These are phyloP conservation scores for Apiotrichum brassicae DNA, from an alignment of 1,284 basidiomycete species.

Conservation along the genomic window DNA sequence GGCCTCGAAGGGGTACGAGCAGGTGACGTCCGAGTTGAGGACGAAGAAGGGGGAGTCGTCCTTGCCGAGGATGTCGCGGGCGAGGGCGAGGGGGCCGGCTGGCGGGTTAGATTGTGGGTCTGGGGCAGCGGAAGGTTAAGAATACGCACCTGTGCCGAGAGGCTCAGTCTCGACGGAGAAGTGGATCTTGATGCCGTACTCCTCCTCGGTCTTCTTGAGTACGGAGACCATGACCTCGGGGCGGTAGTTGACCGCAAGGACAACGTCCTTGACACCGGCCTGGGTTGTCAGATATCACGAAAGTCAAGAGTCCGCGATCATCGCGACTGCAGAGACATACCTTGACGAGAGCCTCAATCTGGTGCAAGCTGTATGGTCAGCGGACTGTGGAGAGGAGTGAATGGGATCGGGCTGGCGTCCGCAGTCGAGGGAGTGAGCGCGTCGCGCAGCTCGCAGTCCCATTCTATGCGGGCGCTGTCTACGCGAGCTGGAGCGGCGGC, in stretches of 20 bases:
- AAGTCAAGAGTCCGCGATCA: no score
- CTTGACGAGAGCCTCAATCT: conserved; percentile 53
- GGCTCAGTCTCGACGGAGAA: conserved; percentile 54
- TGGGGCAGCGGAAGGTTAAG: no score
- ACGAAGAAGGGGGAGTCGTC: conserved; percentile 55
- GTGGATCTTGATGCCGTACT: conserved; percentile 53
- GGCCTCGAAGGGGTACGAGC: conserved; percentile 52
- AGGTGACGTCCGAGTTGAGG: conserved; percentile 54
- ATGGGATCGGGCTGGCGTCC: no score
- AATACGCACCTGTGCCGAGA: conserved; percentile 51
- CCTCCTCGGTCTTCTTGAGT: conserved; percentile 52
- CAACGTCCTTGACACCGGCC: conserved; percentile 54
- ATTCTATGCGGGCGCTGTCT: no score
- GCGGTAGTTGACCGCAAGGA: conserved; percentile 53
- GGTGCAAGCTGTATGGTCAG: conserved; percentile 46
- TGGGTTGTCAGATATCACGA: no score
- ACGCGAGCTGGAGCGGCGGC: no score
- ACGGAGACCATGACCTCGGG: conserved; percentile 54
- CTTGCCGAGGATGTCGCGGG: conserved; percentile 51
- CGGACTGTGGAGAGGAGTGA: not conserved
- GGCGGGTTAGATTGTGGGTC: no score
- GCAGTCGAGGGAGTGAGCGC: no score
- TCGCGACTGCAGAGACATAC: conserved; percentile 39
- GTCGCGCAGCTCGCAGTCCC: no score
- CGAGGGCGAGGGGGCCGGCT: conserved; percentile 53